Base-by-base conservation (phyloP, 2,329 filamentous ascomycete genomes). In the Arthroderma sp. region DNA sequence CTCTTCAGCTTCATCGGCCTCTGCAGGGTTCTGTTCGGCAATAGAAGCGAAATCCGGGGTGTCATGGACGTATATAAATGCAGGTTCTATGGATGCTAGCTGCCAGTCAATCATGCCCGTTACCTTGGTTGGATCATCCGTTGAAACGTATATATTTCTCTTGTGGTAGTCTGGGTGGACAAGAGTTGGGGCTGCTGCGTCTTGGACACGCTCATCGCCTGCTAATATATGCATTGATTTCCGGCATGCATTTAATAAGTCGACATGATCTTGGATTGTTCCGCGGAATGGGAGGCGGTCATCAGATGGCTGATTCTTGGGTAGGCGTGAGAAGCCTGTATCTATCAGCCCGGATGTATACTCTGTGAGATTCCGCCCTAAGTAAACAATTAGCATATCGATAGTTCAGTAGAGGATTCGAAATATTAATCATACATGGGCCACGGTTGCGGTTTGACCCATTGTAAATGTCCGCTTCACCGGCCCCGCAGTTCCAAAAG, bases 91-190 rank as follows among this genome's bases (percentile, higher is more conserved):
- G 37, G 62, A 65, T 21, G 69, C 56, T 49, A 63, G 63, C 57
- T 71, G 66, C 69, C 66, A 71, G 52, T 71, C 69, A 53, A 71
- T 67, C 0, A 72, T 31, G 9, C 63, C 62, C 2, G 68, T 69
- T 21, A 71, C 63, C 2, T 60, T 6, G 0, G 66, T 66, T 41
- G 64, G 66, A 7, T 70, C 67, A 8, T 66, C 59, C 4, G 60
- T 44, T 2, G 67, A 68, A 25, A 72, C 64, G 38, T 62, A 69
- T 2, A 71, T 69, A 47, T 71, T 71, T 28, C 69, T 57, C 54
- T 63, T 68, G 56, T 71, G 59, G 9, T 69, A 64, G 53, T 71
- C 68, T 3, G 67, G 56, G 54, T 71, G 67, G 25, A 67, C 51
- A 4, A 70, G 47, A 43, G 57, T 38, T 17, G 65, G 65, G 7